These are phyloP conservation scores for Phaeomoniella chlamydospora DNA, from an alignment of 2,329 filamentous ascomycete genomes.

Conservation along the genomic window DNA sequence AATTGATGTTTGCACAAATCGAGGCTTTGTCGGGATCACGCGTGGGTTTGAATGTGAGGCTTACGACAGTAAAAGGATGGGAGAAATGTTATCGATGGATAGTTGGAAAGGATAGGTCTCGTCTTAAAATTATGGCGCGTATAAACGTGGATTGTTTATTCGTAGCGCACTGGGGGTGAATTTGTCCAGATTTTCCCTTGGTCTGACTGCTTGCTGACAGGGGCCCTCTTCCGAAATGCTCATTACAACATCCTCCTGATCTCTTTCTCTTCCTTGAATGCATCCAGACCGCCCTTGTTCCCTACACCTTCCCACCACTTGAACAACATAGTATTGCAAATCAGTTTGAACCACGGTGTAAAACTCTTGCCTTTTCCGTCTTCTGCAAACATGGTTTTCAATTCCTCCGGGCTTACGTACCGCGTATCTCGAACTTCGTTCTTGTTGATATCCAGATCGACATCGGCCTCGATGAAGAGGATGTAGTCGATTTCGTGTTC, in stretches of 20 bases:
- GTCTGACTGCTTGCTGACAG: too few species aligned
- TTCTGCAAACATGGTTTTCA: conserved; percentile 77
- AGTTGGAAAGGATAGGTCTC: too few species aligned
- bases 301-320: conserved; percentile 88
- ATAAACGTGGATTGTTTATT: too few species aligned
- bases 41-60: too few species aligned
- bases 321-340: conserved; percentile 94
- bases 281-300: conserved; percentile 55
- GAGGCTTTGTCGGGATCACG: too few species aligned
- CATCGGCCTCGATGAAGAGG: conserved; percentile 89
- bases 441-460: conserved; percentile 66
- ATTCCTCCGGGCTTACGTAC: conserved; percentile 69
- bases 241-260: conserved; percentile 64
- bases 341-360: conserved; percentile 98
- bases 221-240: background rate
- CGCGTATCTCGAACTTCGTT: conserved; percentile 81
- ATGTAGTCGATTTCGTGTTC: conserved; percentile 99
- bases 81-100: too few species aligned
- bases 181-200: too few species aligned
- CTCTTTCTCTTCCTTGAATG: conserved; percentile 71
- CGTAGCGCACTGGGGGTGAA: too few species aligned
- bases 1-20: too few species aligned
- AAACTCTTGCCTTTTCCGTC: conserved; percentile 61
- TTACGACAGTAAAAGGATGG: too few species aligned
- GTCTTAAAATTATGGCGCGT: too few species aligned